These are phyloP conservation scores for Chaetomium olivaceum DNA, from an alignment of 2,329 filamentous ascomycete genomes.

Conservation along the genomic window DNA sequence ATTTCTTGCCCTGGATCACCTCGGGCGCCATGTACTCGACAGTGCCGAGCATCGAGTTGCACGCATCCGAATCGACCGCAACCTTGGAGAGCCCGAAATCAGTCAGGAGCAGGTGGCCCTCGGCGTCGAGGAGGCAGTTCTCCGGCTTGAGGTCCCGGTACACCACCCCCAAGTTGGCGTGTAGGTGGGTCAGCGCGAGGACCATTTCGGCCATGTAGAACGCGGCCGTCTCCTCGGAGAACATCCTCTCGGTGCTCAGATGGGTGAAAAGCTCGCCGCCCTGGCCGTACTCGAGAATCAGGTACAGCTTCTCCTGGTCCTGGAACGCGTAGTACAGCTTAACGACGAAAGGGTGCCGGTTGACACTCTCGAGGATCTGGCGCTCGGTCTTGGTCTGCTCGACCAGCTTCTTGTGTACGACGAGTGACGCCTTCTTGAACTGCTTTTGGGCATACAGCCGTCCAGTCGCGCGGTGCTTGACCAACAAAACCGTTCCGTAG, in stretches of 20 bases:
- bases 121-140: conserved; percentile 88
- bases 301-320: conserved; percentile 93
- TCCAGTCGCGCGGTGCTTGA: conserved; percentile 85
- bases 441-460: conserved; percentile 96
- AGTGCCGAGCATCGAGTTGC: conserved; percentile 90
- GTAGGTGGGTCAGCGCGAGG: conserved; percentile 87
- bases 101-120: conserved; percentile 90
- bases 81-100: conserved; percentile 98
- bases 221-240: conserved; percentile 80
- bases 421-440: conserved; percentile 93
- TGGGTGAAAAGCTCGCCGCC: conserved; percentile 98
- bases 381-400: conserved; percentile 98
- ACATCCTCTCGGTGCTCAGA: conserved; percentile 91
- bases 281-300: conserved; percentile 96
- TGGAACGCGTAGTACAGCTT: conserved; percentile 99
- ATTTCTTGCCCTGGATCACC: conserved; percentile 82
- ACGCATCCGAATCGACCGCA: conserved; percentile 69
- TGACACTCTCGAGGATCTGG: conserved; percentile 91
- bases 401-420: conserved; percentile 91
- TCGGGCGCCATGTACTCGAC: conserved; percentile 99
- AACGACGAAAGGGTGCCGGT: conserved; percentile 94
- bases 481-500: conserved; percentile 90
- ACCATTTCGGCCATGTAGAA: conserved; percentile 99
- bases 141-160: conserved; percentile 98
- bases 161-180: conserved; percentile 87